Conservation (phyloP, 2,329 filamentous ascomycete genomes). For the Fusarium sp. region DNA sequence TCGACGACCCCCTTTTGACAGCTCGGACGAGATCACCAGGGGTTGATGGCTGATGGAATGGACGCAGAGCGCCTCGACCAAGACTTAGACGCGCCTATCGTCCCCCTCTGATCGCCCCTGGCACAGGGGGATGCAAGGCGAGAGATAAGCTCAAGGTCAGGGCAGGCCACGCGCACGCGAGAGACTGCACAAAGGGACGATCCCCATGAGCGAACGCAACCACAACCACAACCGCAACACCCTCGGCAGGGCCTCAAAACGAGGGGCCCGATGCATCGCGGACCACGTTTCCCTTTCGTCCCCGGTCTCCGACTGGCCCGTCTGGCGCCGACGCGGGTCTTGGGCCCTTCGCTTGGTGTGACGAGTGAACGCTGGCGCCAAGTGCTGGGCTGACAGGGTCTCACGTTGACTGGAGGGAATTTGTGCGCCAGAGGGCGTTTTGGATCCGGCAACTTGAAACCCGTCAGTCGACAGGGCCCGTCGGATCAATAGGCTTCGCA, state of each 20-base stretch:
- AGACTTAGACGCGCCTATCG: not conserved
- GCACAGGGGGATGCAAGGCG: slow-evolving; percentile 28
- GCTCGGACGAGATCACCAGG: no score
- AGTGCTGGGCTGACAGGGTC: slow-evolving; percentile 32
- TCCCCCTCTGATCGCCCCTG: not conserved
- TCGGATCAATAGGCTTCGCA: slow-evolving; percentile 32
- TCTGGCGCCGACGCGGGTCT: slow-evolving; percentile 42
- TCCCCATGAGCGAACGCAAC: slow-evolving; percentile 4
- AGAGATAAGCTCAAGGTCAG: slow-evolving; percentile 16
- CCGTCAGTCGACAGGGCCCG: slow-evolving; percentile 14
- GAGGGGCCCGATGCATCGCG: slow-evolving; percentile 2
- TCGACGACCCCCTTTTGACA: no score
- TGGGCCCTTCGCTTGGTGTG: slow-evolving; percentile 23
- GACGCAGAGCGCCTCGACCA: not conserved
- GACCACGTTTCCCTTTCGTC: slow-evolving; percentile 9
- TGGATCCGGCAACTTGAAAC: slow-evolving; percentile 42
- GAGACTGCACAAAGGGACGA: slow-evolving; percentile 16
- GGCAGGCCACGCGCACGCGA: slow-evolving; percentile 14
- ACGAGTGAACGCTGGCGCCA: slow-evolving; percentile 26
- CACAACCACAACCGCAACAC: not conserved
- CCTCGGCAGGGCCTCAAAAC: slow-evolving; percentile 1
- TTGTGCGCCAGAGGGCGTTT: slow-evolving; percentile 35
- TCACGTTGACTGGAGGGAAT: slow-evolving; percentile 37
- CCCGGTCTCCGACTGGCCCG: slow-evolving; percentile 32
- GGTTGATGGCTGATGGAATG: no score